phyloP scores from a whole-genome alignment of 305 asterid genomes.

The Plantago coronopus region DNA sequence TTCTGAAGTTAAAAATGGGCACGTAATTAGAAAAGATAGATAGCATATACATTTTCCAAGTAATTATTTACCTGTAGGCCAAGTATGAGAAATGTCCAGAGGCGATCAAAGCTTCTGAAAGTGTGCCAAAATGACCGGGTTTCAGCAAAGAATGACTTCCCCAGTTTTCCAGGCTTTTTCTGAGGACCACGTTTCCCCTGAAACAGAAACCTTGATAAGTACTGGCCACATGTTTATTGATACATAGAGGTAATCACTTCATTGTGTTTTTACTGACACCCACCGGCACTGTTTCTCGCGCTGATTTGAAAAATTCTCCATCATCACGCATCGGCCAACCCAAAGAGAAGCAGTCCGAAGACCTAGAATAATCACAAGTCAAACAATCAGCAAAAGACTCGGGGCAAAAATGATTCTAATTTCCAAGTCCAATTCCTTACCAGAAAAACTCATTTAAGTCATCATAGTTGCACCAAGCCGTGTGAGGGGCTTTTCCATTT shows the following conservation, averaged over 20 bases:
- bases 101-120: constrained; percentile 91
- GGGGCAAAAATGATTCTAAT: constrained; percentile 11
- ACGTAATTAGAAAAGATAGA: constrained; percentile 18
- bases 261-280: constrained; percentile 13
- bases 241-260: constrained; percentile 16
- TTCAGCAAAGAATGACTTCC: constrained; percentile 93
- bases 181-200: constrained; percentile 64
- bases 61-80: constrained; percentile 62
- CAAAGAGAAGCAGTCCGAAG: constrained; percentile 83
- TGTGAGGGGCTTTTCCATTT: constrained; percentile 87
- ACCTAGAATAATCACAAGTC: constrained; percentile 49
- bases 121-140: constrained; percentile 97
- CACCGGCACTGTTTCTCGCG: constrained; percentile 53
- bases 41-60: constrained; percentile 17
- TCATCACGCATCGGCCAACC: constrained; percentile 99
- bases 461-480: constrained; percentile 97
- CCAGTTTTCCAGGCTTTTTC: constrained; percentile 49
- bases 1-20: constrained; percentile 26
- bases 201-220: constrained; percentile 31
- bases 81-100: constrained; percentile 90
- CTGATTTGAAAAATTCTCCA: constrained; percentile 88
- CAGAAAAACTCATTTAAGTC: constrained; percentile 96
- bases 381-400: constrained; percentile 21
- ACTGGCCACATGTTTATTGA: constrained; percentile 20
- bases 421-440: constrained; percentile 39